Percentiles rank a stretch among this genome's conserved stretches.
These are phyloP conservation scores for Populus trichocarpa DNA, from an alignment of 441 rosid species.

Conservation along the genomic window DNA sequence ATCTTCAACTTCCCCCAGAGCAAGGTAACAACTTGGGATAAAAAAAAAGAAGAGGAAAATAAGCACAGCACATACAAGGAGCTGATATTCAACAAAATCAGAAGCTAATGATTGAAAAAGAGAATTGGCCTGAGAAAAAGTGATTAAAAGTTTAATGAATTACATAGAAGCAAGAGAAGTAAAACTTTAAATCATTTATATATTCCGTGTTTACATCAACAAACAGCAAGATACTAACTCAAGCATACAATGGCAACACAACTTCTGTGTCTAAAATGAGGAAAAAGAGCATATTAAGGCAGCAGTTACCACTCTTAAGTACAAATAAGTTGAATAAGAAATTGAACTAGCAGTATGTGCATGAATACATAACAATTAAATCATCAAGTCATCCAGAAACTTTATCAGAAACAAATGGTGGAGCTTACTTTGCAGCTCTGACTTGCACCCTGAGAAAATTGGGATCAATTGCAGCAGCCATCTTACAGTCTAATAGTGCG, in stretches of 20 bases:
- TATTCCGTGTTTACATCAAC: background rate
- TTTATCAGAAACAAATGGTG: conserved; percentile 11
- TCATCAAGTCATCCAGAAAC: background rate
- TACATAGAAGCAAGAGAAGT: background rate
- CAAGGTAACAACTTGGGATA: conserved; percentile 72
- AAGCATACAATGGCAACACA: background rate
- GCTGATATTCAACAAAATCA: conserved; percentile 1
- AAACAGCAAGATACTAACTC: conserved; percentile 2
- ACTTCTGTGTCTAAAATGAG: background rate
- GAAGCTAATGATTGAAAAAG: background rate
- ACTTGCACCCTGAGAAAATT: conserved; percentile 79
- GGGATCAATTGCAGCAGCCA: conserved; percentile 83
- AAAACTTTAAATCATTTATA: background rate
- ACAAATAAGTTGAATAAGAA: background rate
- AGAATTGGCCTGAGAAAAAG: background rate
- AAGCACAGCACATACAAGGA: background rate
- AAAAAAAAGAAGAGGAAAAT: background rate
- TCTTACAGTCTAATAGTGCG: conserved; percentile 80
- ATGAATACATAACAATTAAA: background rate
- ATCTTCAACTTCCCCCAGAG: conserved; percentile 89
- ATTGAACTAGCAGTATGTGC: background rate
- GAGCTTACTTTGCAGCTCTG: conserved; percentile 90
- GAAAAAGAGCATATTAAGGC: background rate
- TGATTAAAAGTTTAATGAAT: background rate
- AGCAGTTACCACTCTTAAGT: background rate